These are phyloP conservation scores for Alternaria sp. DNA, from an alignment of 2,329 filamentous ascomycete genomes.

Conservation along the genomic window DNA sequence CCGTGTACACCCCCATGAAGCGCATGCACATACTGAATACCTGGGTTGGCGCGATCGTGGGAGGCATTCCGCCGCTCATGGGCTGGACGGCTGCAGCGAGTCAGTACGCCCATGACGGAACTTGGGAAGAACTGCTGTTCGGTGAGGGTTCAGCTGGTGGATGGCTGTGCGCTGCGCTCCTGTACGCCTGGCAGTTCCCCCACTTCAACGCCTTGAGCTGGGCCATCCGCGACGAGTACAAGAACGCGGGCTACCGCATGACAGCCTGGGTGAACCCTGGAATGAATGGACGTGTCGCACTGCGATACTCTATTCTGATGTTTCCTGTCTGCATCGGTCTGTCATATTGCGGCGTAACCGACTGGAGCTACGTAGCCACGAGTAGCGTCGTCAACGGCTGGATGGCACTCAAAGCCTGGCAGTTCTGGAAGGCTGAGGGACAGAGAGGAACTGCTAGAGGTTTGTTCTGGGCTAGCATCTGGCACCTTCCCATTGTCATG, in stretches of 20 bases:
- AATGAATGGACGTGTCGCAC: conserved; percentile 82
- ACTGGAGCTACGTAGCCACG: conserved; percentile 82
- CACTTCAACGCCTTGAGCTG: conserved; percentile 97
- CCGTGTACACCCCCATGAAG: conserved; percentile 91
- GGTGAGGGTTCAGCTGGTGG: conserved; percentile 74
- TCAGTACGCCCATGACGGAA: conserved; percentile 70
- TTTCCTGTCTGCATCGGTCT: conserved; percentile 84
- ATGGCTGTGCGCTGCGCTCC: conserved; percentile 82
- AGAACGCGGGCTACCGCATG: conserved; percentile 70
- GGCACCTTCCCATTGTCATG: conserved; percentile 90
- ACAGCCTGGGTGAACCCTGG: conserved; percentile 86
- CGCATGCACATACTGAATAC: conserved; percentile 86
- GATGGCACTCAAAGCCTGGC: conserved; percentile 79
- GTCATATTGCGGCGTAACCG: conserved; percentile 80
- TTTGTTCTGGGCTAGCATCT: conserved; percentile 96
- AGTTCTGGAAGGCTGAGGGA: conserved; percentile 81
- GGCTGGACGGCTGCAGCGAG: conserved; percentile 96
- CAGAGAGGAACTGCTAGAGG: conserved; percentile 79
- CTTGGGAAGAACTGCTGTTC: conserved; percentile 79
- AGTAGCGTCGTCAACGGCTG: conserved; percentile 84
- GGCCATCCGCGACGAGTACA: conserved; percentile 89
- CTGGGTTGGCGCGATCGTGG: conserved; percentile 92
- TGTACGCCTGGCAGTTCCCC: conserved; percentile 97
- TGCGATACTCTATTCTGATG: conserved; percentile 85
- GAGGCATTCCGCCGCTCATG: conserved; percentile 94